A percentile compares a stretch with the other conserved stretches of the same genome.
Conservation (phyloP, 108 stramenopile species). For the Skeletonema menzelii region DNA sequence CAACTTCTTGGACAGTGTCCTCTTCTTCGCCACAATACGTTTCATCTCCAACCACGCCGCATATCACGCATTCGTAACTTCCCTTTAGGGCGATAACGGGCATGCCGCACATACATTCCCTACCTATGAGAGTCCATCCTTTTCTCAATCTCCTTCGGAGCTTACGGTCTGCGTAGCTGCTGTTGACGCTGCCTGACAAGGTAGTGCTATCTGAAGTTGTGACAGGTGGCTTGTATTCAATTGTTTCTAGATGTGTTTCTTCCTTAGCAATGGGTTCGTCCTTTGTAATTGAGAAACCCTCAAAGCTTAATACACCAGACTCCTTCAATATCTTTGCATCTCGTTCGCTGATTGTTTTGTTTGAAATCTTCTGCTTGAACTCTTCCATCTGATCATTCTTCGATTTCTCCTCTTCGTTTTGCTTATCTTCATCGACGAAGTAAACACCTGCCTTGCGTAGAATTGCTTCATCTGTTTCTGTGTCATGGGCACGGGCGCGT, state of each 20-base stretch:
- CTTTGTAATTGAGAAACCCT: not conserved
- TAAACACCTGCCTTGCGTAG: not conserved
- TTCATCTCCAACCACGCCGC: slow-evolving; percentile 3
- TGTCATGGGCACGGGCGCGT: not conserved
- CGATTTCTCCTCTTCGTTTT: not conserved
- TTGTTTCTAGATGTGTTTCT: not conserved
- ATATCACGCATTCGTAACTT: slow-evolving; percentile 7
- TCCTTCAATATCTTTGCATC: slow-evolving; percentile 4
- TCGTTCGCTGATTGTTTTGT: not conserved
- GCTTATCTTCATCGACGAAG: not conserved
- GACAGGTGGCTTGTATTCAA: not conserved
- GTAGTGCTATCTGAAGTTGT: not conserved
- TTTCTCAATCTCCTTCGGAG: not conserved
- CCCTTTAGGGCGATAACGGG: not conserved
- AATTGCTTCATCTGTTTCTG: not conserved
- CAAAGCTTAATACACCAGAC: not conserved
- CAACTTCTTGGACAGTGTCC: not conserved
- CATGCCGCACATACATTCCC: slow-evolving; percentile 7
- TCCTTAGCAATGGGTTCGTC: not conserved
- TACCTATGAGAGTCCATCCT: not conserved
- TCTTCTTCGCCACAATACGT: not conserved
- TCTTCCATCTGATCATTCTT: not conserved
- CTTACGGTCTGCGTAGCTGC: slow-evolving; percentile 2
- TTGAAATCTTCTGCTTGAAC: not conserved
- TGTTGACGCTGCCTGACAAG: not conserved